Evolutionary conservation across 2,329 filamentous ascomycete genomes (phyloP), one percentile per base, ranked within the genome.

Genomic region (Neofusicoccum cordaticola): DNA sequence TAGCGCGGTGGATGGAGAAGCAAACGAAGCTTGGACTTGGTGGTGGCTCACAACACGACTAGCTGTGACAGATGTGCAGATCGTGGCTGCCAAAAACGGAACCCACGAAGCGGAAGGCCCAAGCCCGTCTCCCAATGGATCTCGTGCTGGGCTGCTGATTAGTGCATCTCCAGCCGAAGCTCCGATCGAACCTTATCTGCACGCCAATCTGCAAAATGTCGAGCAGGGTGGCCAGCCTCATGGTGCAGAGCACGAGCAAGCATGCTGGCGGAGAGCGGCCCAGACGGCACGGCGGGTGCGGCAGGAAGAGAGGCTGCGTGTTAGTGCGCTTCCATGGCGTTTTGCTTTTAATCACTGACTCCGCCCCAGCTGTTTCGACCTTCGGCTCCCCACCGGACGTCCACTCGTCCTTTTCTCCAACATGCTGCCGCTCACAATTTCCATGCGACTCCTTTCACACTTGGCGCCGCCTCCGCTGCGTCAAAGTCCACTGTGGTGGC

Each of bases 371-470:
- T 34, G 42, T 60, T 37, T 60, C 11, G 41, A 6, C 6, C n/a
- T 60, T 47, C 56, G 56, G 56, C 56, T 60, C 56, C 27, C 42
- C 56, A 27, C 27, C 56, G 56, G 56, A 60, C 41, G 47, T 47
- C 22, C 17, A 0, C 8, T 35, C 27, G 9, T 27, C 3, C 51
- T 56, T 3, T 9, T n/a, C 15, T 9, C 12, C 7, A 11, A 8
- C 31, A 6, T 22, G 34, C 31, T 52, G n/a, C 34, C 8, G 34
- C 13, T 15, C 9, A 34, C 17, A 35, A 35, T 35, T 15, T 34
- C 22, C 27, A 35, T 27, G 3, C 19, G 22, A 48, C n/a, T 8
- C 7, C 27, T 31, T 7, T 31, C 27, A 7, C 27, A 1, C 27
- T 31, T 31, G 27, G 27, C 27, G 27, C 27, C 27, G 27, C 27